Evolutionary conservation across 1,139 yeast species (phyloP).

Genomic region (Pichia sp.): DNA sequence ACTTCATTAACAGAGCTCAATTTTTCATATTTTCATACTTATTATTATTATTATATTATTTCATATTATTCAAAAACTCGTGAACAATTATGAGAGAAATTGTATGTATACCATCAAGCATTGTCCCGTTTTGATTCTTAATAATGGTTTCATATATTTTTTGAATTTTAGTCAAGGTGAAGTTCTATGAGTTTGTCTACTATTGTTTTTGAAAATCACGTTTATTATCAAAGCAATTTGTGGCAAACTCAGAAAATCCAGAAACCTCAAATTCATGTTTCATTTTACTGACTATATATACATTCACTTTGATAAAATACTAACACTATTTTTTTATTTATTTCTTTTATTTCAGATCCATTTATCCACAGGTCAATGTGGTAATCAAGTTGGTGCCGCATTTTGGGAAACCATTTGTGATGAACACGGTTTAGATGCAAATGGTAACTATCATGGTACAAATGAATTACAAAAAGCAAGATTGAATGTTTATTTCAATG

Average conservation of each 20-base stretch:
- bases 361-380: conserved; percentile 98
- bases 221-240: background rate
- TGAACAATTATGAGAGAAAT: conserved; percentile 16
- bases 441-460: conserved; percentile 69
- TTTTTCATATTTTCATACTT: background rate
- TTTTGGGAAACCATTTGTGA: conserved; percentile 97
- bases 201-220: background rate
- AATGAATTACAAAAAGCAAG: conserved; percentile 61
- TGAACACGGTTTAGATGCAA: conserved; percentile 88
- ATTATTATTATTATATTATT: background rate
- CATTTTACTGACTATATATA: background rate
- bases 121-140: background rate
- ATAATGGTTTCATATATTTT: background rate
- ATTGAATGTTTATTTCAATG: conserved; percentile 52
- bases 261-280: background rate
- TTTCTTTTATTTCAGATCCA: conserved; percentile 51
- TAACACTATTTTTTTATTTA: background rate
- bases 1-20: background rate
- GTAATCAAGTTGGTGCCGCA: conserved; percentile 98
- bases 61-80: background rate
- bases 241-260: background rate
- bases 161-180: background rate
- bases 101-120: conserved; percentile 8
- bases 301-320: background rate
- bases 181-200: background rate